Evolutionary conservation across 441 rosid genomes (phyloP).

Genomic region (Aquilaria agallochum): DNA sequence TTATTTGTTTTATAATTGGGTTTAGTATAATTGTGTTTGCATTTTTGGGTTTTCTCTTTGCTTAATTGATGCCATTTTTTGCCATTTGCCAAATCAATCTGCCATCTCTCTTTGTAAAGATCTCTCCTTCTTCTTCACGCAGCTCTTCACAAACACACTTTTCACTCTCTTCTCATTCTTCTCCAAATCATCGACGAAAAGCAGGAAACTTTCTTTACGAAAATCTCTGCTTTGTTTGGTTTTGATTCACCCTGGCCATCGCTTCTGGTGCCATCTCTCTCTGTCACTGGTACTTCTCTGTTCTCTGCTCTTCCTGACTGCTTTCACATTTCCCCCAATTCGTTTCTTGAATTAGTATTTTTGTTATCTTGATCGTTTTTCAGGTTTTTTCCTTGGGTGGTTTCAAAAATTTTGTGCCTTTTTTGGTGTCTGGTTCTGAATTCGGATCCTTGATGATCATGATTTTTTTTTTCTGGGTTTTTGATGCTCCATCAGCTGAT

Average conservation of each 20-base stretch:
- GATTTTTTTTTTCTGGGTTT: constrained; percentile 24
- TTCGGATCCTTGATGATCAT: constrained; percentile 35
- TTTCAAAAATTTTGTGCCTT: not conserved
- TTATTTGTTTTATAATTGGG: no score
- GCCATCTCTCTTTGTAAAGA: constrained; percentile 11
- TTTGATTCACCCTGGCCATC: constrained; percentile 15
- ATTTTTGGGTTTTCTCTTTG: not conserved
- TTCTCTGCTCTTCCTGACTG: constrained; percentile 5
- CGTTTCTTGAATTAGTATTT: no score
- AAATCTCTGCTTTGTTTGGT: not conserved
- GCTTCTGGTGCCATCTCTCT: constrained; percentile 20
- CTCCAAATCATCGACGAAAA: constrained; percentile 18
- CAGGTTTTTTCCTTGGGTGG: no score
- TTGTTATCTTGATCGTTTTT: no score
- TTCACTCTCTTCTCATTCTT: constrained; percentile 54
- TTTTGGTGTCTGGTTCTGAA: constrained; percentile 31
- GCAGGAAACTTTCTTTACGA: not conserved
- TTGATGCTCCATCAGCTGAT: constrained; percentile 10
- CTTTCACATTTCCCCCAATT: no score
- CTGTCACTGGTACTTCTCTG: constrained; percentile 28
- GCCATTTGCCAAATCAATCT: constrained; percentile 7
- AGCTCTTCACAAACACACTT: constrained; percentile 41
- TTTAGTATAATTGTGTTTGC: no score
- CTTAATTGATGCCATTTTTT: constrained; percentile 9
- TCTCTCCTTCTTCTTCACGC: constrained; percentile 66